Base-by-base conservation (phyloP, 805 yeast genomes). In the Torulaspora microellipsoides region DNA sequence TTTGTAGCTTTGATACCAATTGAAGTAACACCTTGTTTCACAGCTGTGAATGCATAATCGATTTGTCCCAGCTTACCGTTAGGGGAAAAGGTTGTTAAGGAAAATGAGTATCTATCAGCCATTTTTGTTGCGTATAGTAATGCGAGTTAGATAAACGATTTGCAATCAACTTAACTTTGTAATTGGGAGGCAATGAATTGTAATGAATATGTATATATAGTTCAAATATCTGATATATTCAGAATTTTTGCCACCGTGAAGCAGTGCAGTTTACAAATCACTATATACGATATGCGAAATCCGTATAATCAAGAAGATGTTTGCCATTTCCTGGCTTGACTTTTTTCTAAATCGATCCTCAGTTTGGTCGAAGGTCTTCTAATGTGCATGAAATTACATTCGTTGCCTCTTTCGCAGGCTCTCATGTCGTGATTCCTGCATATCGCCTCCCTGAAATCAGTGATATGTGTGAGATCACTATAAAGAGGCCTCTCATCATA, bases 81-180 rank as follows among this genome's bases (percentile, higher is more conserved):
- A 61, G 99, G 99, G 38, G 98, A 91, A 67, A 93, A 93, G 13
- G 99, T 93, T 20, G 99, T 93, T 50, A 93, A 77, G 17, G 99
- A 93, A 65, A 93, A 93, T 15, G 98, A 89, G 70, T 93, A 93
- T 76, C 99, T 81, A 68, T 93, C 99, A 47, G 99, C 95, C 98
- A 93, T 93, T 49, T 7, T 20, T 20, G 25, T 20, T 20, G 25
- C 7, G 25, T 20, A 20, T 20, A 20, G 25, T 20, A 4, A 20
- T 20, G 25, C 25, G 25, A 20, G 8, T 20, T 5, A 7, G 25
- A 20, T 8, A 20, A 17, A 20, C 8, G 8, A 20, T 20, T 3
- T 5, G 7, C 25, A 20, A 20, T 20, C 25, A 20, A 8, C 25
- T 7, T 7, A 20, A 8, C 8, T 7, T 20, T 20, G 8, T 20